Conservation (phyloP, 2,329 filamentous ascomycete species). For the Dactylellina haptotyla region DNA sequence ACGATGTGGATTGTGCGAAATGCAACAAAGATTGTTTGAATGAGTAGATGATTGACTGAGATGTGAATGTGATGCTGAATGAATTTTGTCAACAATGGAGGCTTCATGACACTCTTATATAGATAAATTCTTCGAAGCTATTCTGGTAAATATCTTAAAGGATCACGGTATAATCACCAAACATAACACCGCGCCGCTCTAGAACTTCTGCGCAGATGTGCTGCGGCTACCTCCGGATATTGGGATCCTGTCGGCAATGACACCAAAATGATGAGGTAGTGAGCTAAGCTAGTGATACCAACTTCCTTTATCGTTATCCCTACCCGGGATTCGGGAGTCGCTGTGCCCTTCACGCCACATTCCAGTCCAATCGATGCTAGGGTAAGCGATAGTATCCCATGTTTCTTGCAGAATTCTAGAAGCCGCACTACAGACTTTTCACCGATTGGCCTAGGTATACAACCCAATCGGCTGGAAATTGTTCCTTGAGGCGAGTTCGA, state of each 20-base stretch:
- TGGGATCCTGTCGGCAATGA: constrained; percentile 29
- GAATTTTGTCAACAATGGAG: neutral
- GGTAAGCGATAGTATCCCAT: constrained; percentile 44
- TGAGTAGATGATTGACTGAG: neutral
- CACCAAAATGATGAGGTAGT: constrained; percentile 28
- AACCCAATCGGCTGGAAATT: neutral
- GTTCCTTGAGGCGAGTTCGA: constrained; percentile 10
- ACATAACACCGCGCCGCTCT: neutral
- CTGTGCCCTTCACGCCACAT: constrained; percentile 45
- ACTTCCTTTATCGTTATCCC: constrained; percentile 27
- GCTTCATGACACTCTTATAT: constrained; percentile 31
- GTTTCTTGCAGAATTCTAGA: constrained; percentile 26
- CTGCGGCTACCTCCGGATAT: constrained; percentile 44
- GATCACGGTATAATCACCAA: neutral
- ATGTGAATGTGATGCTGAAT: constrained; percentile 40
- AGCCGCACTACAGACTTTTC: constrained; percentile 31
- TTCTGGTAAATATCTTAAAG: neutral
- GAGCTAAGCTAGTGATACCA: constrained; percentile 11
- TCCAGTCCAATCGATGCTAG: constrained; percentile 18
- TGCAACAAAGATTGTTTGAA: constrained; percentile 19
- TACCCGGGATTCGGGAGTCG: constrained; percentile 35
- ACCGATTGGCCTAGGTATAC: neutral
- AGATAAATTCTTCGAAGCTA: constrained; percentile 5
- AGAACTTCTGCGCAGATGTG: too few relatives aligned
- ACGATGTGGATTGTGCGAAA: constrained; percentile 22